Evolutionary conservation across 108 stramenopile genomes (phyloP), one percentile per base, ranked within the genome.

Genomic region (Pseudonitzschia pungens): DNA sequence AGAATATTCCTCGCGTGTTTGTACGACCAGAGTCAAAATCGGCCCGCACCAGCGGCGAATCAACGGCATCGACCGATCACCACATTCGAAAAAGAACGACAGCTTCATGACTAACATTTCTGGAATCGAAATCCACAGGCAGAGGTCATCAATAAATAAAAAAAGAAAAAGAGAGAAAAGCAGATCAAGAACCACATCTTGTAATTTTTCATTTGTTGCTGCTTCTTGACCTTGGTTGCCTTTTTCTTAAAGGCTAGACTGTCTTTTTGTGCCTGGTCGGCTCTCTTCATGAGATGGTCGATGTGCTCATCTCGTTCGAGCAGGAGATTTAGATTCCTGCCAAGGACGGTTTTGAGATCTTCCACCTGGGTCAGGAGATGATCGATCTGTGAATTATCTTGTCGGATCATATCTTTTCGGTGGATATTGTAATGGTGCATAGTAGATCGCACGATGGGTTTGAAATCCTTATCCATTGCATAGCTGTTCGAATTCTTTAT

Each of bases 341-440:
- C 92, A 69, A 93, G 51, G 60, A 93, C 67, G 20, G 41, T 50
- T 72, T 85, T 89, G 80, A 93, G 76, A 78, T 89, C 86, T 52
- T 93, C 88, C 18, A 89, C 85, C 70, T 87, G 60, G 16, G 72
- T 68, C 77, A 81, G 45, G 9, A 91, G 63, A 26, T 62, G 26
- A 40, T 67, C 65, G 42, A 84, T 68, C 53, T 76, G 59, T 12
- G 14, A 7, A 33, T 62, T 62, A 16, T 71, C 62, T 36, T 90
- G 78, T 33, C 77, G 75, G 41, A 66, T 73, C 45, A 90, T 66
- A 33, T 73, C 77, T 28, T 70, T 54, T 32, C 82, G 70, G 77
- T 89, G 90, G 48, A 77, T 74, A 72, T 93, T 91, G 78, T 91
- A 90, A 70, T 89, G 83, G 57, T 93, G 86, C 59, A 90, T 75